These are phyloP conservation scores for Pilaira anomala DNA, from an alignment of 192 early-diverging fungal genomes.

Conservation along the genomic window DNA sequence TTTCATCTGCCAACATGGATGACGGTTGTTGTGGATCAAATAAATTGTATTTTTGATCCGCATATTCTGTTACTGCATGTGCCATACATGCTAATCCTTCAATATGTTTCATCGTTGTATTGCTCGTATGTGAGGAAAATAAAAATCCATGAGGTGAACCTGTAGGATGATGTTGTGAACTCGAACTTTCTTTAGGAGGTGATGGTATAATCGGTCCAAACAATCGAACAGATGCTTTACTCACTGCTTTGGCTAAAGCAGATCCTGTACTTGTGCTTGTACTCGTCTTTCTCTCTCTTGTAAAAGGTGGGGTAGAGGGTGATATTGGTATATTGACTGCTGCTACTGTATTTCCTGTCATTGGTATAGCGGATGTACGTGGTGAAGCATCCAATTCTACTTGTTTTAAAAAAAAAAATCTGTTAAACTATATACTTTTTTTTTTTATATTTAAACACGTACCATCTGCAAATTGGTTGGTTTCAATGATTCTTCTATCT, in stretches of 20 bases:
- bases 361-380: not conserved
- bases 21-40: slow-evolving; percentile 36
- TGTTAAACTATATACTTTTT: not conserved
- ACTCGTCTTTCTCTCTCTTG: slow-evolving; percentile 28
- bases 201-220: slow-evolving; percentile 55
- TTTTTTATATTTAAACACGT: slow-evolving; percentile 2
- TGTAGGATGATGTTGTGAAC: not conserved
- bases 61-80: slow-evolving; percentile 64
- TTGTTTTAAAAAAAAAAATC: not conserved
- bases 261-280: slow-evolving; percentile 35
- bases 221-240: slow-evolving; percentile 49
- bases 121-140: slow-evolving; percentile 10
- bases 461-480: slow-evolving; percentile 77
- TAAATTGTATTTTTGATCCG: slow-evolving; percentile 56
- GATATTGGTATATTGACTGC: slow-evolving; percentile 19
- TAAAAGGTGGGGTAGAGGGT: slow-evolving; percentile 10
- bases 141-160: slow-evolving; percentile 20
- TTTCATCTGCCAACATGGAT: slow-evolving; percentile 57
- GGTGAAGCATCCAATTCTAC: slow-evolving; percentile 33
- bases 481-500: slow-evolving; percentile 66
- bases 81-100: slow-evolving; percentile 72
- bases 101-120: slow-evolving; percentile 56
- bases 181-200: slow-evolving; percentile 37
- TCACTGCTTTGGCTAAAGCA: slow-evolving; percentile 52
- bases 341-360: not conserved